Base-by-base conservation (phyloP, 805 yeast genomes). In the Ogataea trehalophila region DNA sequence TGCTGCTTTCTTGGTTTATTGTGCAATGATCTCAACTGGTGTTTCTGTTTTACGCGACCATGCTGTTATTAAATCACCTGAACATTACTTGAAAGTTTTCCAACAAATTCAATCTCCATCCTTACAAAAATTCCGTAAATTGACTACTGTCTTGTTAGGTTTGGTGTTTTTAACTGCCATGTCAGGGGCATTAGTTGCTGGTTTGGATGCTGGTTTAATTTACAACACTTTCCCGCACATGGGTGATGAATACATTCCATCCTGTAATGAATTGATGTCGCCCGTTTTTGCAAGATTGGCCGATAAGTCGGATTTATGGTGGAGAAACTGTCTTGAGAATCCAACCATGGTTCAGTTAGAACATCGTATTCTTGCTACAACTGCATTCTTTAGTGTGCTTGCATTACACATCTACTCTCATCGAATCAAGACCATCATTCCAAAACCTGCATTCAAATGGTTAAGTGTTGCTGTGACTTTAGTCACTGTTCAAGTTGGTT, bases 181-280 rank as follows among this genome's bases (percentile, higher is more conserved):
- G 95, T 80, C 96, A 11, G 99, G 99, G 51, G 97, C 96, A 15
- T 81, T 94, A 75, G 99, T 94, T 40, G 99, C 99, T 15, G 99
- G 99, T 8, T 74, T 94, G 46, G 99, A 94, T 68, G 99, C 99
- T 3, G 99, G 99, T 43, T 73, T 91, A 67, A 90, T 94, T 55
- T 94, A 94, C 69, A 94, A 94, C 67, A 85, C 95, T 4, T 94
- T 90, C 77, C 99, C 99, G 33, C 87, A 84, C 59, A 94, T 94
- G 99, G 98, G 98, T 38, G 88, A 88, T 43, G 79, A 78, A 37
- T 76, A 78, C 70, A 54, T 86, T 36, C 99, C 99, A 9, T 77
- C 86, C 16, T 67, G 62, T n/a, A 70, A 76, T 53, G 99, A 94
- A 65, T 71, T 94, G 43, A 79, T 91, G 74, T 85, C 87, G 41